Evolutionary conservation across 1,284 basidiomycete species (phyloP).

Genomic region (Ganoderma lingzhi): DNA sequence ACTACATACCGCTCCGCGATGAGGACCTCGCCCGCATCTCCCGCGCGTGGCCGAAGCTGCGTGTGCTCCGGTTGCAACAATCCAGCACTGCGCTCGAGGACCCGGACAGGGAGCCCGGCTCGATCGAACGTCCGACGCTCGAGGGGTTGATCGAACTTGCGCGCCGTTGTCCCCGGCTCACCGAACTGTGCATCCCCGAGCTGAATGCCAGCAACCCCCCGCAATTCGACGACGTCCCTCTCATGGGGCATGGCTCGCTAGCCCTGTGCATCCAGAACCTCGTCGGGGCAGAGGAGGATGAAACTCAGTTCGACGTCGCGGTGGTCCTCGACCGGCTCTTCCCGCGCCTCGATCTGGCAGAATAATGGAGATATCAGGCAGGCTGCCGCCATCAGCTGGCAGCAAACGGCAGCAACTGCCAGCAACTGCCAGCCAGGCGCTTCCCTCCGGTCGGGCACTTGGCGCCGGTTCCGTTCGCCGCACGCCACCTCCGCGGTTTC

Average conservation of each 20-base stretch:
- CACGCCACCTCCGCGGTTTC: too few relatives aligned
- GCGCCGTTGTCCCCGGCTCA: neutral
- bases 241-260: neutral
- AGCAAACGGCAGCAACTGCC: too few relatives aligned
- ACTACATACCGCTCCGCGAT: neutral
- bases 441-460: too few relatives aligned
- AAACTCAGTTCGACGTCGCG: neutral
- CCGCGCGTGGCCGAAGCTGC: neutral
- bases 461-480: too few relatives aligned
- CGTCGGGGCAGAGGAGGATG: neutral
- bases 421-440: too few relatives aligned
- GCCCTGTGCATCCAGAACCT: neutral
- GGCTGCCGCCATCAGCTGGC: too few relatives aligned
- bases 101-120: neutral
- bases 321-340: neutral
- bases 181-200: neutral
- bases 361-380: too few relatives aligned
- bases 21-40: constrained; percentile 3
- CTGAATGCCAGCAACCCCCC: neutral
- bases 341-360: neutral
- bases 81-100: neutral
- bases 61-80: neutral
- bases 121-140: neutral
- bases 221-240: neutral
- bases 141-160: neutral